Evolutionary conservation across 805 yeast genomes (phyloP), one percentile per base, ranked within the genome.

Genomic region (Blastobotrys attinorum): DNA sequence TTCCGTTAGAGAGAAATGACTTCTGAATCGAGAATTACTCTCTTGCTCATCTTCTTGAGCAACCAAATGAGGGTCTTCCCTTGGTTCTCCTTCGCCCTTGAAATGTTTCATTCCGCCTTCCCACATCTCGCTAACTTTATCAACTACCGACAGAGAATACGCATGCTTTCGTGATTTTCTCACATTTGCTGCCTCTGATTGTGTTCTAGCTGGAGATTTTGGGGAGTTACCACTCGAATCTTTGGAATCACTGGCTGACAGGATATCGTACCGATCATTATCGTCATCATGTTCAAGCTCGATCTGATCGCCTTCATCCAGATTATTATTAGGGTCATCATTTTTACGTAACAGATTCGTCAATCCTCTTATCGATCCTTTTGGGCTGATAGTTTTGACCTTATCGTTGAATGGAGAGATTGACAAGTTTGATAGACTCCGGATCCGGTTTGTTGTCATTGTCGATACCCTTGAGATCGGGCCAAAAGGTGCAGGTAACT

Each of bases 41-140:
- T 59, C 63, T 1, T 55, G 60, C 38, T 77, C 65, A 16, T 71
- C 75, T 2, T 66, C 64, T 1, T 56, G 60, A 21, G 72, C 67
- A 0, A 61, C 69, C 5, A 79, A 71, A 51, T 65, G 72, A 29
- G 44, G 4, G 21, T 18, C 37, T 13, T 54, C 55, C 2, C 27
- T 42, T 7, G 31, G 46, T n/a, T 49, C 49, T 11, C 49, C 53
- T 13, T 47, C 44, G 22, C 34, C 36, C 23, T 68, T 69, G 58
- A 73, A 87, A 61, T 87, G 95, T 23, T 68, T 68, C 0, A 85
- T 80, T 22, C 69, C 66, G 0, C 84, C 75, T 8, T 68, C 62
- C 82, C 84, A 79, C 76, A 74, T 71, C 16, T 64, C 69, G 15
- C 64, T 52, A 15, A 66, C 66, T 54, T 63, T 59, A 37, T 54